Base-by-base conservation (phyloP, 2,329 filamentous ascomycete genomes). In the Paracoccidioides lutzii region DNA sequence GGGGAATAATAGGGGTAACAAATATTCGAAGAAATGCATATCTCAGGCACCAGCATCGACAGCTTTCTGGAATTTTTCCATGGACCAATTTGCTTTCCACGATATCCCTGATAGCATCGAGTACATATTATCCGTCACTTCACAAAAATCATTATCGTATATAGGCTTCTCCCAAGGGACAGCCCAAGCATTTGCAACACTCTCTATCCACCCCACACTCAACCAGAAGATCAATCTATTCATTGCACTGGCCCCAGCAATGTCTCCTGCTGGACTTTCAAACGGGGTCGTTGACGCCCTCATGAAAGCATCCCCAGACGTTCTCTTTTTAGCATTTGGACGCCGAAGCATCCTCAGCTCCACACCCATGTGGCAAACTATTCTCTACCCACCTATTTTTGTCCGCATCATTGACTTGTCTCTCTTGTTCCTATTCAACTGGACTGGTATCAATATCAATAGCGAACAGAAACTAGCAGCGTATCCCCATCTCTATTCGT, bases 121-220 rank as follows among this genome's bases (percentile, higher is more conserved):
- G 54, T 97, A 98, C 67, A 88, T 98, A 58, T 79, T 98, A 28
- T 82, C 85, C 43, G 87, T 87, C 0, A 97, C 93, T 0, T 78
- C 79, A 53, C 88, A 94, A 68, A 78, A 83, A 37, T 94, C 90
- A 43, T 74, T 98, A 32, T 96, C 90, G 0, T 98, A 98, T 67
- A 87, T 98, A 67, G 93, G 93, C 28, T 98, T 98, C 73, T 95
- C 90, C 0, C 93, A 98, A 70, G 93, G 93, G 42, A 96, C 93
- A 0, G 91, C 93, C 0, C 93, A 98, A 71, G 91, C 93, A 1
- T 98, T 98, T 71, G 93, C 93, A 6, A 87, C 89, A 0, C 77
- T 98, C 12, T 88, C 90, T 1, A 91, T 97, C 52, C 90, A 97
- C 66, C 93, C 93, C 0, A 85, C 84, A 56, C 78, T 98, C 60